Percentiles rank a stretch among this genome's conserved stretches.
Conservation (phyloP, 306 rosid species). For the Psophocarpus tetragonolobus region DNA sequence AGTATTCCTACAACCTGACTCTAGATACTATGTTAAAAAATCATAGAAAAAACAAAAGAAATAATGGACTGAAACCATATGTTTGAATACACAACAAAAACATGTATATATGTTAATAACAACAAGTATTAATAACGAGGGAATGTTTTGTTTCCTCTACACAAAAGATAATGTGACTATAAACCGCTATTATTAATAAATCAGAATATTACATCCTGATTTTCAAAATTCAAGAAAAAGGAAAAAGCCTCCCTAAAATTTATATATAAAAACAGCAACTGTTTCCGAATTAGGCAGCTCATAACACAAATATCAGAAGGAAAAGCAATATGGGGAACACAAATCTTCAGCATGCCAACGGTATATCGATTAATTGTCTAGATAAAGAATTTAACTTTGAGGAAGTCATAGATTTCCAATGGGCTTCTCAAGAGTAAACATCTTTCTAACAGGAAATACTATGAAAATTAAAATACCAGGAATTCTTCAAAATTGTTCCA, state of each 20-base stretch:
- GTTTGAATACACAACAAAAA: no score
- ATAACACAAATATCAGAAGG: not conserved
- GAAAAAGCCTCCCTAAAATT: not conserved
- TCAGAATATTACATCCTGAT: no score
- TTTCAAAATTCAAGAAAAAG: no score
- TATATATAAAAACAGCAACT: not conserved
- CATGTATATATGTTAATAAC: no score
- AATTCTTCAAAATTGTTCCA: slow-evolving; percentile 15
- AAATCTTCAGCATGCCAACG: not conserved
- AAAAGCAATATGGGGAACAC: not conserved
- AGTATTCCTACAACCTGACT: no score
- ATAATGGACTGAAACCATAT: no score
- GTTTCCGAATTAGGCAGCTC: not conserved
- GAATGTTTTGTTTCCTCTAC: no score
- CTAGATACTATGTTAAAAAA: no score
- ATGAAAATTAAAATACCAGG: not conserved
- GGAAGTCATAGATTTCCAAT: not conserved
- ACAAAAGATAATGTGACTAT: no score
- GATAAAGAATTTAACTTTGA: not conserved
- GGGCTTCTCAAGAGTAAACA: not conserved
- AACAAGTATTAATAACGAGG: no score
- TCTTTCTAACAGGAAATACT: not conserved
- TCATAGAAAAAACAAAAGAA: no score
- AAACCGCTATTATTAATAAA: no score
- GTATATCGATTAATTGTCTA: not conserved